Percentiles rank a stretch among this genome's conserved stretches.
These are phyloP conservation scores for Cyberlindnera mycetangii DNA, from an alignment of 805 yeast species.

Conservation along the genomic window DNA sequence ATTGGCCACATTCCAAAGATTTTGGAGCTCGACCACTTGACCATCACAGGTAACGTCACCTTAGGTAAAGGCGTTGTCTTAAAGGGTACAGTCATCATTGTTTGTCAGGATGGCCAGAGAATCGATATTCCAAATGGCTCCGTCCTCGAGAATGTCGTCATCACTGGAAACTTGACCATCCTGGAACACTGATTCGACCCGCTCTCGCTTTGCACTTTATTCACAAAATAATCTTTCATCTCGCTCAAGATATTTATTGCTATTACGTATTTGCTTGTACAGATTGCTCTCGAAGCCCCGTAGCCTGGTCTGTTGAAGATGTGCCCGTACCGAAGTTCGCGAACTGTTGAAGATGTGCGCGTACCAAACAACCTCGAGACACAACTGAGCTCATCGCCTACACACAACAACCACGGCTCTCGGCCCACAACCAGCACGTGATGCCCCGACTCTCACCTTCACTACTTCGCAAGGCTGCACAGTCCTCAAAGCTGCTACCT, in stretches of 20 bases:
- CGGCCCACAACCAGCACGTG: neutral
- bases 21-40: slow-evolving; percentile 93
- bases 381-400: no score
- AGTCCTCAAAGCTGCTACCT: slow-evolving; percentile 14
- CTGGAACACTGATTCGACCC: slow-evolving; percentile 63
- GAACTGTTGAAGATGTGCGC: no score
- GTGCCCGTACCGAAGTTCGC: no score
- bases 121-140: slow-evolving; percentile 98
- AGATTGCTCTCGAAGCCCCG: no score
- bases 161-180: slow-evolving; percentile 93
- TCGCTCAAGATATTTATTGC: no score
- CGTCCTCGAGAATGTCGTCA: slow-evolving; percentile 91
- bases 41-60: slow-evolving; percentile 93
- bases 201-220: neutral
- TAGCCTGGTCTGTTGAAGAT: no score
- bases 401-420: neutral
- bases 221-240: no score
- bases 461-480: slow-evolving; percentile 10
- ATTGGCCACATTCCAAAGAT: slow-evolving; percentile 95
- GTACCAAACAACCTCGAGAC: no score
- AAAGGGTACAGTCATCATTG: slow-evolving; percentile 96
- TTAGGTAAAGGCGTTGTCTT: slow-evolving; percentile 87
- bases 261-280: no score
- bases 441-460: slow-evolving; percentile 23
- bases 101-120: slow-evolving; percentile 94